phyloP scores from a whole-genome alignment of 1,284 basidiomycete species.

The Malassezia equina region DNA sequence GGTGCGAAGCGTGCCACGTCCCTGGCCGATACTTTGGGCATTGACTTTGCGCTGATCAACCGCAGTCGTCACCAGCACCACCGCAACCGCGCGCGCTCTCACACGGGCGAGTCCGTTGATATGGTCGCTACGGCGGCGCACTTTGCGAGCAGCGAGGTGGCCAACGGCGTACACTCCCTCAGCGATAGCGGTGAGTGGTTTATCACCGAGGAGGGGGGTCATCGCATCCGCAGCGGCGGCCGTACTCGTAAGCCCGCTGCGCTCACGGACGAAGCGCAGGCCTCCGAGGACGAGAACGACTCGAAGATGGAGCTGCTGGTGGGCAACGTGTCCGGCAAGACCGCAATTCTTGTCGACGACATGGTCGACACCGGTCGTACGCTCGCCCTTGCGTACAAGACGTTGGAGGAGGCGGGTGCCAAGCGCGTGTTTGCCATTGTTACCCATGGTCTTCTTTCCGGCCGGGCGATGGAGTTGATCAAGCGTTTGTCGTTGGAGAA shows the following conservation, averaged over 20 bases:
- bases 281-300: constrained; percentile 47
- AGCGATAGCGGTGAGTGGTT: constrained; percentile 49
- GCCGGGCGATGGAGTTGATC: constrained; percentile 67
- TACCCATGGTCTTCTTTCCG: constrained; percentile 83
- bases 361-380: constrained; percentile 95
- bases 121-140: constrained; percentile 1
- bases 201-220: constrained; percentile 40
- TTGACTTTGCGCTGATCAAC: constrained; percentile 96
- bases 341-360: constrained; percentile 89
- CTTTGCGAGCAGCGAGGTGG: constrained; percentile 20
- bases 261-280: constrained; percentile 17
- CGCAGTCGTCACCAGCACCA: constrained; percentile 56
- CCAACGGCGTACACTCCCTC: constrained; percentile 46
- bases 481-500: constrained; percentile 69
- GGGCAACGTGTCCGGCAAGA: constrained; percentile 88
- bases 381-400: constrained; percentile 70
- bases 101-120: not conserved
- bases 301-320: constrained; percentile 80
- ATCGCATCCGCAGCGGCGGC: constrained; percentile 31
- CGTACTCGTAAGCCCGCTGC: constrained; percentile 13
- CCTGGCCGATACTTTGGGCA: constrained; percentile 85
- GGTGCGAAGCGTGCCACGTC: constrained; percentile 92
- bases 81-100: constrained; percentile 29
- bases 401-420: constrained; percentile 78
- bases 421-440: constrained; percentile 77